Evolutionary conservation across 345 rosid species (phyloP).

Genomic region (Heritiera fomes): DNA sequence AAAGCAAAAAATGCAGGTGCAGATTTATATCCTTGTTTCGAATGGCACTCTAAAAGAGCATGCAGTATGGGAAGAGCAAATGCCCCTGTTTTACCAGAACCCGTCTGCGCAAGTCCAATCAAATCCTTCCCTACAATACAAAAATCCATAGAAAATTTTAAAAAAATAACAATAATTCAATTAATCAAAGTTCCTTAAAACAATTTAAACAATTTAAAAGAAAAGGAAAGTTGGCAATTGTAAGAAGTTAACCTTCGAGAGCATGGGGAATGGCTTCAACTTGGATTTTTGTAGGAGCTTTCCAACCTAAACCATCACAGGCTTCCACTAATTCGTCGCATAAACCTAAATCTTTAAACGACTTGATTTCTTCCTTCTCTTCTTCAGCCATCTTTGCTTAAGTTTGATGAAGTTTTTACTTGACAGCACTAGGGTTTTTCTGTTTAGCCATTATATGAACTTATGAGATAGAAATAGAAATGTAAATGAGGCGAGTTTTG

Average conservation of each 20-base stretch:
- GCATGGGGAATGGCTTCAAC: slow-evolving; percentile 84
- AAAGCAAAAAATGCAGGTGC: slow-evolving; percentile 84
- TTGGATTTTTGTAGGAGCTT: slow-evolving; percentile 76
- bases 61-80: slow-evolving; percentile 90
- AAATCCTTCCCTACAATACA: slow-evolving; percentile 69
- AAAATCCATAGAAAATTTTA: not conserved
- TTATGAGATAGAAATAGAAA: too few relatives aligned
- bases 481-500: too few relatives aligned
- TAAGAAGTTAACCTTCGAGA: slow-evolving; percentile 52
- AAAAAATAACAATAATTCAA: not conserved
- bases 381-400: slow-evolving; percentile 27
- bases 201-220: not conserved
- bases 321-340: slow-evolving; percentile 71
- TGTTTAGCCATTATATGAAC: not conserved
- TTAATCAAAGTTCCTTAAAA: not conserved
- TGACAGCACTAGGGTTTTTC: not conserved
- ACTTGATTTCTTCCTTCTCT: slow-evolving; percentile 59
- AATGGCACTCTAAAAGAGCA: slow-evolving; percentile 63
- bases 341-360: slow-evolving; percentile 69
- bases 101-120: slow-evolving; percentile 93
- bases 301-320: slow-evolving; percentile 77
- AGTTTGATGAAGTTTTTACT: not conserved
- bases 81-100: slow-evolving; percentile 96
- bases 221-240: not conserved
- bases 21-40: slow-evolving; percentile 49